A percentile compares a stretch with the other conserved stretches of the same genome.
phyloP scores from a whole-genome alignment of 225 moss, liverwort and hornwort species.

The Sphagnum contortum region DNA sequence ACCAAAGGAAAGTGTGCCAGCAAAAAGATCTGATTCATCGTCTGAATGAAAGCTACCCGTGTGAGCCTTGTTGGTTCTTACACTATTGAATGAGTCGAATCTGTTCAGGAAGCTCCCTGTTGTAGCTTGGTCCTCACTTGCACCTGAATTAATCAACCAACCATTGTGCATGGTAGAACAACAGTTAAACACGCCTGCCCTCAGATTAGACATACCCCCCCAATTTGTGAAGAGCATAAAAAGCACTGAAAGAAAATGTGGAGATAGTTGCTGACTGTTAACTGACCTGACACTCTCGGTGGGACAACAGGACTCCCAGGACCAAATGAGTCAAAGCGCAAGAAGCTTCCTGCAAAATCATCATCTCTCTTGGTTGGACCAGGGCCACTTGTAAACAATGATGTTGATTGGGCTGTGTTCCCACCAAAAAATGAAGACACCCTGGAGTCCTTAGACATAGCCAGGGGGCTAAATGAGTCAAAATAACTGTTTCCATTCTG shows the following conservation, averaged over 20 bases:
- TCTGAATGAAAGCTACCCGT: slow-evolving; percentile 11
- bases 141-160: slow-evolving; percentile 15
- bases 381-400: slow-evolving; percentile 44
- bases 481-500: slow-evolving; percentile 36
- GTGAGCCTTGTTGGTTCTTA: slow-evolving; percentile 7
- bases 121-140: slow-evolving; percentile 20
- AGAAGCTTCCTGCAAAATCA: slow-evolving; percentile 27
- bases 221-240: too few species aligned
- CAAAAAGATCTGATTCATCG: slow-evolving; percentile 47
- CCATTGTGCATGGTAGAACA: too few species aligned
- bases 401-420: slow-evolving; percentile 20
- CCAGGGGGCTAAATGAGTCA: slow-evolving; percentile 41
- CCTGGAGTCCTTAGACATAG: slow-evolving; percentile 26
- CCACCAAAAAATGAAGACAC: slow-evolving; percentile 25
- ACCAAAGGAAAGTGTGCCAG: slow-evolving; percentile 24
- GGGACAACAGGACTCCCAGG: slow-evolving; percentile 28
- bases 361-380: slow-evolving; percentile 37
- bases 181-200: too few species aligned
- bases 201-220: too few species aligned
- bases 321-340: slow-evolving; percentile 49
- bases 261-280: too few species aligned
- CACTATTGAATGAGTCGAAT: slow-evolving; percentile 47
- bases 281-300: slow-evolving; percentile 19
- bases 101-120: slow-evolving; percentile 36
- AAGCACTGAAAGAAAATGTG: too few species aligned